Evolutionary conservation across 352 stramenopile species (phyloP).

Genomic region (Phytophthora pistaciae): DNA sequence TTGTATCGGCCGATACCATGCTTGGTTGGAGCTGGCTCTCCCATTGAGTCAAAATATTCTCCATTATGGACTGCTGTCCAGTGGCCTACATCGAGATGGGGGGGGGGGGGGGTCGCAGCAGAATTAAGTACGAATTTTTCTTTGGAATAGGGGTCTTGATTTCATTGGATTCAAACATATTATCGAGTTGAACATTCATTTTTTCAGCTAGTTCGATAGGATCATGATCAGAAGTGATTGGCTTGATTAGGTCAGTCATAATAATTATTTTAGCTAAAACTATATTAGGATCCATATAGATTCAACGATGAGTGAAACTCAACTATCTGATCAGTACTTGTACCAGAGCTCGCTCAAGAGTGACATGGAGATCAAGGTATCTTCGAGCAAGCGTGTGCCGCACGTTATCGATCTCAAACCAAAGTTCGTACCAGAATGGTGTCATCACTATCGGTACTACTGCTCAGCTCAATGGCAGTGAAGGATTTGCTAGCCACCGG

Average conservation of each 20-base stretch:
- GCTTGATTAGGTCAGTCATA: background rate
- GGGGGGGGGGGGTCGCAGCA: too few species aligned
- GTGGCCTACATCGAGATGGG: background rate
- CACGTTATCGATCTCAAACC: constrained; percentile 11
- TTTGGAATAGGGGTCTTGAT: background rate
- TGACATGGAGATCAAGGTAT: constrained; percentile 6
- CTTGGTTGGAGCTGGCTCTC: background rate
- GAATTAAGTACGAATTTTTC: background rate
- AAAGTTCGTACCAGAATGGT: constrained; percentile 10
- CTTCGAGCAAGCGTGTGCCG: constrained; percentile 3
- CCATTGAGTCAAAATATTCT: background rate
- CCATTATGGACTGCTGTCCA: background rate
- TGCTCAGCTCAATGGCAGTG: constrained; percentile 6
- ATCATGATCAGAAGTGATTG: background rate
- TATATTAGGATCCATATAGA: too few species aligned
- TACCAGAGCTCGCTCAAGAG: constrained; percentile 14
- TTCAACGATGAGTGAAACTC: constrained; percentile 1
- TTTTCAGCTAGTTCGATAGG: background rate
- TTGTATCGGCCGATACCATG: background rate
- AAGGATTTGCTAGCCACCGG: constrained; percentile 12
- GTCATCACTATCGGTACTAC: constrained; percentile 13
- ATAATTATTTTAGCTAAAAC: background rate
- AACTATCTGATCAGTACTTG: constrained; percentile 11
- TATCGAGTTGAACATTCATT: background rate
- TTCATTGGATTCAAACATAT: background rate